These are phyloP conservation scores for Dioscorea alata DNA, from an alignment of 106 monocot species.

Conservation along the genomic window DNA sequence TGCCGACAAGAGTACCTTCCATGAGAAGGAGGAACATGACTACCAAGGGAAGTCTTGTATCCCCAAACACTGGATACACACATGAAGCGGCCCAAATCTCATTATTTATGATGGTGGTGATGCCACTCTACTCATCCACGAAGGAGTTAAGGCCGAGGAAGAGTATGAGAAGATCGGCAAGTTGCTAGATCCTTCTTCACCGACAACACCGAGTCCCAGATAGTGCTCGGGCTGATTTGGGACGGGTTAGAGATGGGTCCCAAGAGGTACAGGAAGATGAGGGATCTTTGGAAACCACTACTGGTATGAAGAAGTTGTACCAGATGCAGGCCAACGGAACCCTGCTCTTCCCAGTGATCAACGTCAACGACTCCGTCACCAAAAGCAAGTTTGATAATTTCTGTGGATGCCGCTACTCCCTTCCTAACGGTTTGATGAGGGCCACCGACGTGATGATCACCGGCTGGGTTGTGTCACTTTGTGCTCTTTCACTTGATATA, in stretches of 20 bases:
- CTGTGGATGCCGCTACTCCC: slow-evolving; percentile 85
- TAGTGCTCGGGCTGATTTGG: slow-evolving; percentile 55
- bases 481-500: slow-evolving; percentile 34
- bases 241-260: slow-evolving; percentile 61
- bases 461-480: slow-evolving; percentile 23
- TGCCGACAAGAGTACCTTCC: slow-evolving; percentile 84
- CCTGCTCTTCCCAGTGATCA: slow-evolving; percentile 73
- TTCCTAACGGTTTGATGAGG: slow-evolving; percentile 81
- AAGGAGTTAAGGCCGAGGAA: slow-evolving; percentile 82
- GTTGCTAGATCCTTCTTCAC: slow-evolving; percentile 57
- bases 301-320: slow-evolving; percentile 75
- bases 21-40: slow-evolving; percentile 89
- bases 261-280: slow-evolving; percentile 66
- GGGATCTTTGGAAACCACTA: slow-evolving; percentile 71
- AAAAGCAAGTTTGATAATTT: slow-evolving; percentile 96
- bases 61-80: too few relatives aligned
- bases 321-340: slow-evolving; percentile 73
- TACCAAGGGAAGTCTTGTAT: slow-evolving; percentile 96
- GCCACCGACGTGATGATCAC: slow-evolving; percentile 92
- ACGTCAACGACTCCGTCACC: slow-evolving; percentile 85
- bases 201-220: slow-evolving; percentile 78
- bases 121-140: slow-evolving; percentile 76
- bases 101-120: slow-evolving; percentile 88
- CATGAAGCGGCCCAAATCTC: slow-evolving; percentile 81
- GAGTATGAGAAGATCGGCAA: slow-evolving; percentile 75